Percentiles rank a stretch among this genome's conserved stretches.
phyloP scores from a whole-genome alignment of 768 basidiomycete genomes.

The Amanita thiersii region DNA sequence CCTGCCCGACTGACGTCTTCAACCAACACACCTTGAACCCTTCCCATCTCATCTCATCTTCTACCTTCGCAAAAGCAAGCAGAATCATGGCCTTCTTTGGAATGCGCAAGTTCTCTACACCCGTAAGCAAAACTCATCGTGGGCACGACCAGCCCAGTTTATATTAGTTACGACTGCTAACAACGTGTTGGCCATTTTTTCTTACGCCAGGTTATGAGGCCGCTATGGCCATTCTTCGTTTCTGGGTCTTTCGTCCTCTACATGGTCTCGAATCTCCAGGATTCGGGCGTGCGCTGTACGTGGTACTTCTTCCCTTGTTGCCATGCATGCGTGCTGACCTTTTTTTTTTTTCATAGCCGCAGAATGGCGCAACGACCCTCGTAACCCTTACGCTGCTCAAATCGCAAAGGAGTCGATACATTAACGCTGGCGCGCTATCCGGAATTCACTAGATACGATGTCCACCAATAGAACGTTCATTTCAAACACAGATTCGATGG shows the following conservation, averaged over 20 bases:
- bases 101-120: conserved; percentile 75
- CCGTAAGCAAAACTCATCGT: conserved; percentile 37
- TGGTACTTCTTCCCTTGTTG: no score
- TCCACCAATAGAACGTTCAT: not conserved
- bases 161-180: conserved; percentile 6
- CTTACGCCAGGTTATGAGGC: conserved; percentile 48
- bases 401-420: conserved; percentile 57
- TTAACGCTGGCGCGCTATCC: conserved; percentile 20
- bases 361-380: conserved; percentile 64
- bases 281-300: conserved; percentile 65
- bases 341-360: conserved; percentile 44
- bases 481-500: not conserved
- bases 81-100: conserved; percentile 65
- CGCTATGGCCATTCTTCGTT: conserved; percentile 75
- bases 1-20: conserved; percentile 27
- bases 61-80: not conserved
- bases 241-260: conserved; percentile 62
- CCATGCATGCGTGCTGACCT: no score
- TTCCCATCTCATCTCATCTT: not conserved
- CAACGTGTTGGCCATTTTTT: no score
- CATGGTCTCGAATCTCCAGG: conserved; percentile 60
- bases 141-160: conserved; percentile 9
- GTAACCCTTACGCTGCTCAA: conserved; percentile 76
- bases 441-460: no score
- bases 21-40: conserved; percentile 11